Evolutionary conservation across 495 filamentous ascomycete species (phyloP).

Genomic region (Annulohypoxylon stygium): DNA sequence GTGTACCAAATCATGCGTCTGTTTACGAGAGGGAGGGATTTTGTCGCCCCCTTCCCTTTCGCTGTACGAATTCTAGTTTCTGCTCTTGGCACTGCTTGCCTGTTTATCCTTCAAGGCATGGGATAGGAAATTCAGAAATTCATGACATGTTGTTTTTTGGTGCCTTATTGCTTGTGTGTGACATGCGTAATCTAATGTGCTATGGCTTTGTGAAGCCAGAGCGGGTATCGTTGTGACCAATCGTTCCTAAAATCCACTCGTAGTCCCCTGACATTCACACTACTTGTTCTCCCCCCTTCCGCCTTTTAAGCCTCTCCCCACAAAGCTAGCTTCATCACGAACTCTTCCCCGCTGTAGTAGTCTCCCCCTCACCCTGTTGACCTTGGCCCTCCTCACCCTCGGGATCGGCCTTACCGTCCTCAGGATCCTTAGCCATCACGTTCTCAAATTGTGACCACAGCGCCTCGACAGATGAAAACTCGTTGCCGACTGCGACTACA

Average conservation of each 20-base stretch:
- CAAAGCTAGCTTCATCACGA: neutral
- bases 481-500: slow-evolving; percentile 94
- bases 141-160: slow-evolving; percentile 20
- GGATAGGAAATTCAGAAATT: slow-evolving; percentile 55
- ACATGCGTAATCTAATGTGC: slow-evolving; percentile 33
- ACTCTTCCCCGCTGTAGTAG: slow-evolving; percentile 26
- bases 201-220: slow-evolving; percentile 17
- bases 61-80: slow-evolving; percentile 46
- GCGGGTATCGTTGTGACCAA: slow-evolving; percentile 52
- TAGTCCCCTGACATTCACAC: slow-evolving; percentile 8
- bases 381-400: slow-evolving; percentile 49
- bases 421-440: slow-evolving; percentile 86
- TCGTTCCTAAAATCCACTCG: slow-evolving; percentile 18
- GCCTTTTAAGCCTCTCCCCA: neutral
- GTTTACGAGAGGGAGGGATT: neutral
- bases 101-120: slow-evolving; percentile 45
- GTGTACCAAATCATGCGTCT: slow-evolving; percentile 47
- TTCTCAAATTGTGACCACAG: slow-evolving; percentile 97
- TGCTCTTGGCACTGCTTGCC: neutral
- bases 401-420: slow-evolving; percentile 59
- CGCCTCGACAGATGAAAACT: slow-evolving; percentile 95
- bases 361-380: slow-evolving; percentile 43
- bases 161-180: slow-evolving; percentile 7
- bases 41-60: slow-evolving; percentile 34
- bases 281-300: neutral